These are phyloP conservation scores for Salix brachista DNA, from an alignment of 345 rosid genomes.

Conservation along the genomic window DNA sequence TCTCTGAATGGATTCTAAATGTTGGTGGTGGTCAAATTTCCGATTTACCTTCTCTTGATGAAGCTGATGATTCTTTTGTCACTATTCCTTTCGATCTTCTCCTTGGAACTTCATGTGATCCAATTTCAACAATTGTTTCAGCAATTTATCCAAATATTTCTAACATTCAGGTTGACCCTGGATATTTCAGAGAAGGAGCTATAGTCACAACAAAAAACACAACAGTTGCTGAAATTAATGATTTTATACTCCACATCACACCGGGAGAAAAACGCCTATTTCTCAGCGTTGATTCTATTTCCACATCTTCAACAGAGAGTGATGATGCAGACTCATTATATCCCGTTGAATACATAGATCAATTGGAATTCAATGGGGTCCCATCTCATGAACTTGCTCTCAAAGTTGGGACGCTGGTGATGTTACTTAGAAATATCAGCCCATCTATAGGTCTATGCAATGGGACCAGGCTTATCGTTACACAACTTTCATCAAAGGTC, in stretches of 20 bases:
- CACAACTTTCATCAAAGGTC: too few relatives aligned
- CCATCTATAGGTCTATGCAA: too few relatives aligned
- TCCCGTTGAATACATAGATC: constrained; percentile 5
- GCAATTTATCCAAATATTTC: too few relatives aligned
- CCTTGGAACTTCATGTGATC: too few relatives aligned
- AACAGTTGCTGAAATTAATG: not conserved
- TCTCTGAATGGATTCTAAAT: too few relatives aligned
- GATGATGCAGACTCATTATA: not conserved
- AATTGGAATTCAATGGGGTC: not conserved
- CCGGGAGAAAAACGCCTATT: not conserved
- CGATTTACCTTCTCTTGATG: too few relatives aligned
- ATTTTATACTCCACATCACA: not conserved
- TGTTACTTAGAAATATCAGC: constrained; percentile 7
- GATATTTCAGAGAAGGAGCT: not conserved
- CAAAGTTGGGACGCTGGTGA: constrained; percentile 4
- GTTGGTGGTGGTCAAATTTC: too few relatives aligned
- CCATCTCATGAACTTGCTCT: not conserved
- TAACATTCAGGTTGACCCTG: too few relatives aligned
- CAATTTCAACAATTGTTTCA: too few relatives aligned
- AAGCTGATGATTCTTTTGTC: too few relatives aligned
- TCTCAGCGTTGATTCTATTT: not conserved
- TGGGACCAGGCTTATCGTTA: too few relatives aligned
- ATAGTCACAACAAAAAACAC: not conserved
- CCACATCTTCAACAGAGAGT: not conserved
- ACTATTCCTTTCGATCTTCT: too few relatives aligned